These are phyloP conservation scores for Bolboschoenus planiculmis DNA, from an alignment of 176 grass and related monocot genomes.

Conservation along the genomic window DNA sequence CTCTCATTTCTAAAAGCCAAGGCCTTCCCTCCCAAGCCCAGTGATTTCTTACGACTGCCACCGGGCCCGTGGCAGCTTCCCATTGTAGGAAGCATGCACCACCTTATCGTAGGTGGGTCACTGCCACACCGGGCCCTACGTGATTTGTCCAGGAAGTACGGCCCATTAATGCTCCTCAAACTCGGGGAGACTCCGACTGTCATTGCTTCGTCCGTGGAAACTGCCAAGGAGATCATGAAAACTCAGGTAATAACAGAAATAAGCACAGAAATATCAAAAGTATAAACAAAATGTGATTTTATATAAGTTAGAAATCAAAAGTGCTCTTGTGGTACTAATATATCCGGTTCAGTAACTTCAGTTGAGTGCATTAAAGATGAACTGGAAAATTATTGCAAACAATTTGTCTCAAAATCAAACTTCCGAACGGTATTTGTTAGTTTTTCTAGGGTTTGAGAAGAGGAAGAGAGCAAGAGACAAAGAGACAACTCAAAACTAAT, in stretches of 20 bases:
- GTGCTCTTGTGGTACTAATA: no score
- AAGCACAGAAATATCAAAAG: no score
- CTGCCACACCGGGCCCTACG: slow-evolving; percentile 42
- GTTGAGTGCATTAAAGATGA: no score
- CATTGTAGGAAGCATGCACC: slow-evolving; percentile 48
- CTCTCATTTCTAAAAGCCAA: slow-evolving; percentile 12
- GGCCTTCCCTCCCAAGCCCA: background rate
- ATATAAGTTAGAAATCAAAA: no score
- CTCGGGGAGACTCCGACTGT: slow-evolving; percentile 48
- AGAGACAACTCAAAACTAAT: no score
- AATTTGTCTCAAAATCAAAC: no score
- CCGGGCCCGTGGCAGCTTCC: slow-evolving; percentile 41
- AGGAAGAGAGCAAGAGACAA: no score
- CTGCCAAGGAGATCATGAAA: slow-evolving; percentile 47
- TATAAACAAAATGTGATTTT: no score
- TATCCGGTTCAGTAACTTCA: no score
- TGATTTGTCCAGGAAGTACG: slow-evolving; percentile 17
- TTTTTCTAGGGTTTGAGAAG: no score
- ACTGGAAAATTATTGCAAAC: no score
- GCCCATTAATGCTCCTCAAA: slow-evolving; percentile 50
- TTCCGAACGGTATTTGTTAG: no score
- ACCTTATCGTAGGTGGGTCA: slow-evolving; percentile 24
- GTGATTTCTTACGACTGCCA: background rate
- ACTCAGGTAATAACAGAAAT: slow-evolving; percentile 26
- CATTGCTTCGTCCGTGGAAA: slow-evolving; percentile 43